These are phyloP conservation scores for Ramaria rubella DNA, from an alignment of 768 basidiomycete species.

Conservation along the genomic window DNA sequence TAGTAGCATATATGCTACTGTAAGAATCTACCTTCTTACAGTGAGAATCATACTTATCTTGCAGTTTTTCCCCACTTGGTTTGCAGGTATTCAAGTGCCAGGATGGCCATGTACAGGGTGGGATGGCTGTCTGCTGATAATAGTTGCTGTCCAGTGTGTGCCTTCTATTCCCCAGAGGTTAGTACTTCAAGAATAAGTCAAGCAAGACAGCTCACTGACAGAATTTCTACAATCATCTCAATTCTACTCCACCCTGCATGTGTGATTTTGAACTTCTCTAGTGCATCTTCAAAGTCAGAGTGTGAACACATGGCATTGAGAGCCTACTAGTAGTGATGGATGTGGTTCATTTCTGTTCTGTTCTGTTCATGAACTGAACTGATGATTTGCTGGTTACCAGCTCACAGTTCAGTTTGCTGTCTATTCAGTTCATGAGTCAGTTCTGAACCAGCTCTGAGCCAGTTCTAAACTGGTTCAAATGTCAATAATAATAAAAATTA, in stretches of 20 bases:
- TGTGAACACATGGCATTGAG: neutral
- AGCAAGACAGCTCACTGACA: neutral
- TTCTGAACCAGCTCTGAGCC: too few species aligned
- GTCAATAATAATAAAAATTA: too few species aligned
- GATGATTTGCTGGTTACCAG: too few species aligned
- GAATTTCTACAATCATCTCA: neutral
- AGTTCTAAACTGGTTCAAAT: too few species aligned
- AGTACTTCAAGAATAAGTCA: neutral
- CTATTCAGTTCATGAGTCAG: too few species aligned
- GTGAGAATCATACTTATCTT: neutral
- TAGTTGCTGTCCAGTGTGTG: neutral
- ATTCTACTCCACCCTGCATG: neutral
- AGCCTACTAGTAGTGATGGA: neutral
- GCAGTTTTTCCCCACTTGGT: neutral
- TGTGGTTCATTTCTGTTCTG: too few species aligned
- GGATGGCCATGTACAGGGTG: neutral
- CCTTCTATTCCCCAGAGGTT: neutral
- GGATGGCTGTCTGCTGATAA: neutral
- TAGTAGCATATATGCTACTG: too few species aligned
- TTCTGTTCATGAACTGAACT: too few species aligned
- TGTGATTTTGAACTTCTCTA: neutral
- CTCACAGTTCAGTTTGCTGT: too few species aligned
- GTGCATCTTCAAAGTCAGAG: neutral
- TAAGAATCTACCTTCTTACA: too few species aligned
- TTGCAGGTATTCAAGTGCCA: neutral